Conservation (phyloP, 2,329 filamentous ascomycete genomes). For the Trichoderma atroviride region DNA sequence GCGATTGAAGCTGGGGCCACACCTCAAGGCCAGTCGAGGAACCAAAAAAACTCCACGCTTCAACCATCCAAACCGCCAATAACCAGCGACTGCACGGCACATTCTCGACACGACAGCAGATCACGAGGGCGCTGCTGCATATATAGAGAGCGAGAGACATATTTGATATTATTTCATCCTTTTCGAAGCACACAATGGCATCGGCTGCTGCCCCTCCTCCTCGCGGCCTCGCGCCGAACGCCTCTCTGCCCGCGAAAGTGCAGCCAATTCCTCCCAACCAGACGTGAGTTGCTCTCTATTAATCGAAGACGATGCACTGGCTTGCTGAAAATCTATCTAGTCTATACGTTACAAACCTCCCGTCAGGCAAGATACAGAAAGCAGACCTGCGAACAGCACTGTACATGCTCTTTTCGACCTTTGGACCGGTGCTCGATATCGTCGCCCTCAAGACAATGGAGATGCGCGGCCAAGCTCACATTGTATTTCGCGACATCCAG, state of each 20-base stretch:
- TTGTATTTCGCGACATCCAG: slow-evolving; percentile 87
- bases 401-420: slow-evolving; percentile 92
- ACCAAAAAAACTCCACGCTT: slow-evolving; percentile 36
- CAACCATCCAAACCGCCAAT: slow-evolving; percentile 7
- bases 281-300: slow-evolving; percentile 58
- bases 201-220: slow-evolving; percentile 45
- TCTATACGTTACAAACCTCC: slow-evolving; percentile 85
- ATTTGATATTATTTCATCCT: background rate
- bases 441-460: slow-evolving; percentile 85
- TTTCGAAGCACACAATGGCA: slow-evolving; percentile 37
- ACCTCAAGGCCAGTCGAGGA: slow-evolving; percentile 22
- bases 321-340: slow-evolving; percentile 47
- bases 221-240: slow-evolving; percentile 45
- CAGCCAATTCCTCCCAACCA: slow-evolving; percentile 69
- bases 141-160: background rate
- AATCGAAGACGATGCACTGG: background rate
- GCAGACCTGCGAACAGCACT: slow-evolving; percentile 81
- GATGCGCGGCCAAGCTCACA: slow-evolving; percentile 95
- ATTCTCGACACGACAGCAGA: background rate
- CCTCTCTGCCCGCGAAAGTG: slow-evolving; percentile 53
- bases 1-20: slow-evolving; percentile 35
- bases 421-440: slow-evolving; percentile 89
- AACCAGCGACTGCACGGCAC: background rate
- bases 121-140: background rate
- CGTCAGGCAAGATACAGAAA: slow-evolving; percentile 86